Base-by-base conservation (phyloP, 129 eudicot genomes). In the Centaurea solstitialis region DNA sequence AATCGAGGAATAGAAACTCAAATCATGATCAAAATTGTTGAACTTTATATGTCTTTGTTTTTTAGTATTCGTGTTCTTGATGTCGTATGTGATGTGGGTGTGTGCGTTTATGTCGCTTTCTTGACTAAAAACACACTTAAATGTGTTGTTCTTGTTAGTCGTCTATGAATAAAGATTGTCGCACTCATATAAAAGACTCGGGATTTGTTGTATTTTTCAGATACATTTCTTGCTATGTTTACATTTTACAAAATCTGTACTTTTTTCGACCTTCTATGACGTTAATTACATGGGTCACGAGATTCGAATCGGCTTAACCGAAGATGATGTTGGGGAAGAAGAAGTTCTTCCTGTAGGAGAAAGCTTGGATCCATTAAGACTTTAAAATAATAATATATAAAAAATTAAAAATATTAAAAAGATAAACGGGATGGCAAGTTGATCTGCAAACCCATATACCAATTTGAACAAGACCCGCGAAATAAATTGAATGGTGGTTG, bases 301-400 rank as follows among this genome's bases (percentile, higher is more conserved):
- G 64, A 9, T 68, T 75, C 9, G 26, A 33, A 47, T 81, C 76
- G 53, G 10, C 62, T 81, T 47, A 67, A 75, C 64, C 7, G 80
- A 21, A 68, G 39, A 24, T 50, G 85, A 82, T 82, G 79, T 40
- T 6, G 91, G 74, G 37, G 94, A 67, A 40, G 91, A 83, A 68
- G 82, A 74, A 38, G 84, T 77, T 22, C 90, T 89, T 76, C 83
- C 43, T 20, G 86, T 81, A 50, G 76, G 62, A 12, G 67, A 76
- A 5, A 62, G 70, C 22, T 83, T 86, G 38, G 79, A 74, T 78
- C 33, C 87, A 6, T 64, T 87, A 41, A 86, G 73, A 84, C 82
- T 86, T 71, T n/a, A n/a, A n/a, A n/a, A n/a, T n/a, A n/a, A n/a
- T n/a, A n/a, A n/a, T n/a, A n/a, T n/a, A n/a, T n/a, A n/a, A n/a